A percentile compares a stretch with the other conserved stretches of the same genome.
Conservation (phyloP, 345 rosid species). For the Raphanus sativus region DNA sequence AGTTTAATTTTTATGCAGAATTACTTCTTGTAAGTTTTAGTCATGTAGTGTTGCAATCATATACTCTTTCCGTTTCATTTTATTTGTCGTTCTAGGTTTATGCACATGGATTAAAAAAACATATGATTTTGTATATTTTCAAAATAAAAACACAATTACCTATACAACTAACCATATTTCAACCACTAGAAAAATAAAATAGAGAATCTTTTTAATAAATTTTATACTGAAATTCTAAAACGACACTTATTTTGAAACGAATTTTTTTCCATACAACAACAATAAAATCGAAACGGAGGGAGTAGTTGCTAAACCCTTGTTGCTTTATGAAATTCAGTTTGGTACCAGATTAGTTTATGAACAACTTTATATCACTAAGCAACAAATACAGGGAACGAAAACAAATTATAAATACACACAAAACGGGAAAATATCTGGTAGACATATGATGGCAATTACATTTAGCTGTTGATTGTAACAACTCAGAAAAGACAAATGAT, state of each 20-base stretch:
- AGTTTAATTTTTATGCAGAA: neutral
- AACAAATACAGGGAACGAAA: neutral
- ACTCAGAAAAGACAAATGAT: neutral
- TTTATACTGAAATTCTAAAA: no score
- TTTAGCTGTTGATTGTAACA: slow-evolving; percentile 12
- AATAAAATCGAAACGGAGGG: no score
- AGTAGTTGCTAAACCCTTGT: neutral
- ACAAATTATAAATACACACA: neutral
- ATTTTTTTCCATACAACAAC: no score
- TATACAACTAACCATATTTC: no score
- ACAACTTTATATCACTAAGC: neutral
- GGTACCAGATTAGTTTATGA: neutral
- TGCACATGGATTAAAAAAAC: no score
- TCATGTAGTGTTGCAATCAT: neutral
- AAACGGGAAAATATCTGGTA: slow-evolving; percentile 1
- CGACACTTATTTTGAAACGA: no score
- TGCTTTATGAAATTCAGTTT: neutral
- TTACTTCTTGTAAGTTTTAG: neutral
- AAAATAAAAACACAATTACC: no score
- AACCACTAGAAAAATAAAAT: no score
- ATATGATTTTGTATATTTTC: no score
- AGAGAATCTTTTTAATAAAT: no score
- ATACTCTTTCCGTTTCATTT: neutral
- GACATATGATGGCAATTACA: slow-evolving; percentile 15
- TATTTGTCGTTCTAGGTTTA: no score